Conservation (phyloP, 768 basidiomycete genomes). For the Mycena amicta region DNA sequence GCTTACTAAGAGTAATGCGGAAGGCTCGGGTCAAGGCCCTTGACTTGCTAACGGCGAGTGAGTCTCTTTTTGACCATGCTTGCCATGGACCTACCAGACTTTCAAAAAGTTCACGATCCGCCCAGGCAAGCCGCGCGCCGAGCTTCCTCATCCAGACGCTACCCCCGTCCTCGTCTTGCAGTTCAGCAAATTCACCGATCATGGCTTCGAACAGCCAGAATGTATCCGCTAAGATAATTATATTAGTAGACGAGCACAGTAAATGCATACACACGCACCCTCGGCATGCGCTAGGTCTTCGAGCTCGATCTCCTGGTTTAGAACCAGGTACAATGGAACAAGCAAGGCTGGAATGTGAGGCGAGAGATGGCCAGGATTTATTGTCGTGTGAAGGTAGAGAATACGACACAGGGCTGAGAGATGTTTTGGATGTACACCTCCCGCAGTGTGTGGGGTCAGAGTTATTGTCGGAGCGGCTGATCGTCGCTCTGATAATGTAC, state of each 20-base stretch:
- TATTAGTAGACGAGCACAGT: not conserved
- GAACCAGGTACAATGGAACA: constrained; percentile 65
- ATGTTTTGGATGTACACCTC: constrained; percentile 60
- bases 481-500: constrained; percentile 29
- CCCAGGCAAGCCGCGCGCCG: constrained; percentile 60
- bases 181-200: constrained; percentile 69
- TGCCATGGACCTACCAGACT: constrained; percentile 53
- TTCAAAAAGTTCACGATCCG: constrained; percentile 61
- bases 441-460: constrained; percentile 45
- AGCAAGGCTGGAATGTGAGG: constrained; percentile 71
- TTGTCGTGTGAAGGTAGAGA: constrained; percentile 66
- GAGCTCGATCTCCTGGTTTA: constrained; percentile 61
- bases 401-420: constrained; percentile 67
- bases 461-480: constrained; percentile 39
- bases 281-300: constrained; percentile 69
- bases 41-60: constrained; percentile 46
- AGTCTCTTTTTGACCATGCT: constrained; percentile 3
- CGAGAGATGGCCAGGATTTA: constrained; percentile 74
- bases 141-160: constrained; percentile 65
- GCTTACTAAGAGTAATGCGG: constrained; percentile 84
- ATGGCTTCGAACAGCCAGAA: constrained; percentile 83
- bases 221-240: constrained; percentile 63
- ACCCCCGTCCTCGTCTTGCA: constrained; percentile 70
- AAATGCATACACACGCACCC: constrained; percentile 7
- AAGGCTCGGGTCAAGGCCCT: constrained; percentile 68